phyloP scores from a whole-genome alignment of 345 rosid genomes.

The Populus euphratica region DNA sequence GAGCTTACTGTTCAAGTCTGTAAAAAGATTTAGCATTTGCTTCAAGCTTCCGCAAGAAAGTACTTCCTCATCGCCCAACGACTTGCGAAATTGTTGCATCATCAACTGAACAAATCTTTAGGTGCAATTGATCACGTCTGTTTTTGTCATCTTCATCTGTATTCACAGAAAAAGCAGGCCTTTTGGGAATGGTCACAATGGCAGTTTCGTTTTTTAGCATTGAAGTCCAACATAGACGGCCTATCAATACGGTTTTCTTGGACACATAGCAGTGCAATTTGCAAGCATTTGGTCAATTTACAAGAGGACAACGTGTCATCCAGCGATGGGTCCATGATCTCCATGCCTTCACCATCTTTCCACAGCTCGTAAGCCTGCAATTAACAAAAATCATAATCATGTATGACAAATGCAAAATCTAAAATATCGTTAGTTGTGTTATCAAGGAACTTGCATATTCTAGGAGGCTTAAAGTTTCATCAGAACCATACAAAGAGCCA shows the following conservation, averaged over 20 bases:
- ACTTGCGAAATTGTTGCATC: too few relatives aligned
- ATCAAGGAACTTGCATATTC: constrained; percentile 2
- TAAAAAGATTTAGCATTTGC: too few relatives aligned
- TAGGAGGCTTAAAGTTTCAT: background rate
- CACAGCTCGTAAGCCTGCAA: constrained; percentile 23
- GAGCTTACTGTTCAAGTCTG: too few relatives aligned
- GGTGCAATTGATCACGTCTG: too few relatives aligned
- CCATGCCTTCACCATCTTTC: constrained; percentile 4
- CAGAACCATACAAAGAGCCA: constrained; percentile 21
- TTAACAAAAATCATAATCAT: background rate
- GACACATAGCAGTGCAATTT: constrained; percentile 34
- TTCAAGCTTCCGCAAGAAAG: too few relatives aligned
- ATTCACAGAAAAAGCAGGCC: constrained; percentile 31
- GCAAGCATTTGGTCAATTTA: constrained; percentile 28
- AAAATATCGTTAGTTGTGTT: too few relatives aligned
- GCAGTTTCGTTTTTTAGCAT: constrained; percentile 23
- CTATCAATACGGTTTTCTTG: constrained; percentile 27
- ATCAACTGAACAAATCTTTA: too few relatives aligned
- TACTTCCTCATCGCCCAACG: too few relatives aligned
- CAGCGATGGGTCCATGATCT: constrained; percentile 13
- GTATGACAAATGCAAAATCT: background rate
- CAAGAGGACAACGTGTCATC: background rate
- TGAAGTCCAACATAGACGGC: constrained; percentile 28
- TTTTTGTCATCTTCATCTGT: background rate
- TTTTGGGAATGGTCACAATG: constrained; percentile 15